Percentiles rank a stretch among this genome's conserved stretches.
These are phyloP conservation scores for Leishmania aethiopica DNA, from an alignment of 208 protist species.

Conservation along the genomic window DNA sequence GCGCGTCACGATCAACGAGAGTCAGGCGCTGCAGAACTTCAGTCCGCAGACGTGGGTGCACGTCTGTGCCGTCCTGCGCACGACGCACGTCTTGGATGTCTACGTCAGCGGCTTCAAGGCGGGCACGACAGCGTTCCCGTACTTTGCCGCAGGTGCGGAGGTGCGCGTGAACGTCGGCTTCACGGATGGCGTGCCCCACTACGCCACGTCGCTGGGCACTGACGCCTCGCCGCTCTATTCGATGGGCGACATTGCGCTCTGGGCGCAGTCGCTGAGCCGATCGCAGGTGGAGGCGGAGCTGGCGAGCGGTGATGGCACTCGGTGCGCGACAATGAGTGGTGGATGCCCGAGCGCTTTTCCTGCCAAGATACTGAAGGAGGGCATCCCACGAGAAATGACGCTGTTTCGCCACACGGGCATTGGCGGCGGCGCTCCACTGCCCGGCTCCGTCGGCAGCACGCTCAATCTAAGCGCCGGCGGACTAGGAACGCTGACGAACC, in stretches of 20 bases:
- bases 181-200: conserved; percentile 20
- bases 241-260: conserved; percentile 69
- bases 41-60: conserved; percentile 57
- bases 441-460: background rate
- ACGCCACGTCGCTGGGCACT: conserved; percentile 32
- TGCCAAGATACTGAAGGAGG: conserved; percentile 53
- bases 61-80: conserved; percentile 60
- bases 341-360: background rate
- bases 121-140: conserved; percentile 49
- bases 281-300: conserved; percentile 74
- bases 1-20: conserved; percentile 70
- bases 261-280: conserved; percentile 67
- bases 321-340: background rate
- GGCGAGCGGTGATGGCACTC: conserved; percentile 29
- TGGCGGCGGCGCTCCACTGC: background rate
- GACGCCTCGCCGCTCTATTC: conserved; percentile 58
- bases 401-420: conserved; percentile 3
- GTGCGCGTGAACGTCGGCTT: conserved; percentile 65
- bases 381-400: conserved; percentile 54
- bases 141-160: conserved; percentile 50
- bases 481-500: background rate
- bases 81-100: conserved; percentile 49
- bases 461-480: conserved; percentile 4
- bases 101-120: conserved; percentile 77
- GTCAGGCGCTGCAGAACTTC: conserved; percentile 66